Evolutionary conservation across 2,329 filamentous ascomycete genomes (phyloP), one percentile per base, ranked within the genome.

Genomic region (Cytospora mali): DNA sequence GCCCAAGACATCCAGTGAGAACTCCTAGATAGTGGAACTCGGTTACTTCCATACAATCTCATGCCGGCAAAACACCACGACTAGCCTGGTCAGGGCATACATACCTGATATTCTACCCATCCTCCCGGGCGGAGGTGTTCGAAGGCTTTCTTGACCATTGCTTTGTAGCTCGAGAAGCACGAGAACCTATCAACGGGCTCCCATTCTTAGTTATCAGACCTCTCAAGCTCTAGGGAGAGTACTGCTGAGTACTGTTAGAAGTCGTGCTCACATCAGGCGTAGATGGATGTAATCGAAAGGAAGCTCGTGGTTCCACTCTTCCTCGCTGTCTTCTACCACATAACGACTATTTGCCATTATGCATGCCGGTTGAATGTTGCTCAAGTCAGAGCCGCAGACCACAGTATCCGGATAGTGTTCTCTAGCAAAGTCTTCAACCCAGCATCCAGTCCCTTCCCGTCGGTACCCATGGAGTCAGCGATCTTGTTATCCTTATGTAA

Each of bases 281-380:
- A 79, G 79, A 69, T 86, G 82, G 54, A 85, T 79, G 67, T 81
- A 84, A 68, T 85, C 82, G 64, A 84, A 81, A 13, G 14, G 29
- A 55, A 85, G 80, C 3, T 81, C 80, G 71, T 78, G 82, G 48
- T 78, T 75, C 81, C 81, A 83, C 1, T 76, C 73, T 61, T 83
- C 77, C 4, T 76, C 77, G 72, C 80, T 80, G 69, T 92, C 89
- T 71, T 92, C 88, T 51, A 93, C 82, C 64, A 86, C 86, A 67
- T 93, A 93, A 65, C 86, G 84, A n/a, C 92, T 87, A 66, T 93
- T 93, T 25, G 84, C 82, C 0, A 90, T 89, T 1, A 92, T 87
- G 52, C 83, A 78, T 2, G 76, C 76, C 2, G 87, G 86, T 69
- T 90, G 88, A 27, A 89, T 86, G 1, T 87, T 87, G 1, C 86